Percentiles rank a stretch among this genome's conserved stretches.
Conservation (phyloP, 768 basidiomycete genomes). For the Agaricus blazei region DNA sequence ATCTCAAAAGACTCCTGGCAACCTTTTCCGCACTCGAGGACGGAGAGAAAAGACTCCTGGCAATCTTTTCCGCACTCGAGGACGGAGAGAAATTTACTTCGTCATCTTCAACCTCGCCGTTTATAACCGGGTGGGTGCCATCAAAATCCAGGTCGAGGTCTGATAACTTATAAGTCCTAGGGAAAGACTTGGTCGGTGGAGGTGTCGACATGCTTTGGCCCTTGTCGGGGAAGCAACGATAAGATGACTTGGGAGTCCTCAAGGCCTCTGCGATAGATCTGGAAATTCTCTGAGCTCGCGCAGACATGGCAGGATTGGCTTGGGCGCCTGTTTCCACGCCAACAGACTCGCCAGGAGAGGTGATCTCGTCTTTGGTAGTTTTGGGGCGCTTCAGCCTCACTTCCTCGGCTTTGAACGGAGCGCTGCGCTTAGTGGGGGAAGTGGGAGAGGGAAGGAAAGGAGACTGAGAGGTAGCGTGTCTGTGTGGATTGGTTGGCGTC, state of each 20-base stretch:
- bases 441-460: not conserved
- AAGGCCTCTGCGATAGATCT: not conserved
- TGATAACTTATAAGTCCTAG: not conserved
- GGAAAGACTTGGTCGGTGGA: not conserved
- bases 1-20: not conserved
- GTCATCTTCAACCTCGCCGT: not conserved
- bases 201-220: not conserved
- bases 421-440: slow-evolving; percentile 1
- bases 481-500: not conserved
- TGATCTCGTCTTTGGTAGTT: not conserved
- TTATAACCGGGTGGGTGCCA: not conserved
- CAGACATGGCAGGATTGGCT: not conserved
- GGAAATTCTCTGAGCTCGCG: not conserved
- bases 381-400: slow-evolving; percentile 2
- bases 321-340: not conserved
- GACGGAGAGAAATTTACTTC: not conserved
- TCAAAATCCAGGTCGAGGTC: not conserved
- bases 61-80: not conserved
- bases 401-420: not conserved
- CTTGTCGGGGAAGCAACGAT: not conserved
- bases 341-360: not conserved
- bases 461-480: not conserved
- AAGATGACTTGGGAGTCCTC: not conserved
- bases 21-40: not conserved
- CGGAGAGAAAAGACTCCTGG: not conserved